phyloP scores from a whole-genome alignment of 1,284 basidiomycete species.

The Irpex lacteus region DNA sequence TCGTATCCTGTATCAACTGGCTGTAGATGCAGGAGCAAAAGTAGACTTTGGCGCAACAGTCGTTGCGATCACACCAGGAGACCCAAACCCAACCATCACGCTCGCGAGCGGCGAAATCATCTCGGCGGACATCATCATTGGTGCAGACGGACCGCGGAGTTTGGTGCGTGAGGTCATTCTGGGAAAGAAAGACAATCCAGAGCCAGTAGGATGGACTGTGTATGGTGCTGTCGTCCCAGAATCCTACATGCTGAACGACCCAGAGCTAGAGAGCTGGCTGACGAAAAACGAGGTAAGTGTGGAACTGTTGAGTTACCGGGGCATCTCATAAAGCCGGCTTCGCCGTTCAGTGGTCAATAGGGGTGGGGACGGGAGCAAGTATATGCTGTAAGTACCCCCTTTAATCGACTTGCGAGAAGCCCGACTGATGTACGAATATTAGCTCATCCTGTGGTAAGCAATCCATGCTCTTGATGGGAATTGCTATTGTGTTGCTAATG shows the following conservation, averaged over 20 bases:
- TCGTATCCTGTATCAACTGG: constrained; percentile 38
- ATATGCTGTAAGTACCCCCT: constrained; percentile 1
- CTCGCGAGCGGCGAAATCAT: constrained; percentile 30
- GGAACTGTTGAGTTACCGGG: neutral
- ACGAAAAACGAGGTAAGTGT: constrained; percentile 4
- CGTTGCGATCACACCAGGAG: constrained; percentile 7
- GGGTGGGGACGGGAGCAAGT: neutral
- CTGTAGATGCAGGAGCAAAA: constrained; percentile 35
- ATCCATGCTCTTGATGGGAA: neutral
- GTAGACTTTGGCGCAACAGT: constrained; percentile 38
- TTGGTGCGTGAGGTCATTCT: constrained; percentile 1
- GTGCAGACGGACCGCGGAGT: constrained; percentile 2
- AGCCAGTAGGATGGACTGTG: constrained; percentile 14
- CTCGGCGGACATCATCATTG: constrained; percentile 26
- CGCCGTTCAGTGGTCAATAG: constrained; percentile 4
- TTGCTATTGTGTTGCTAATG: neutral
- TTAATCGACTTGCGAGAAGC: neutral
- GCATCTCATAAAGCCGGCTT: neutral
- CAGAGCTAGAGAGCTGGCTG: neutral
- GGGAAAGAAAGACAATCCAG: neutral
- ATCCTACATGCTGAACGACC: constrained; percentile 1
- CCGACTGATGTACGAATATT: neutral
- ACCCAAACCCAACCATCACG: constrained; percentile 19
- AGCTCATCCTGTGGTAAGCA: constrained; percentile 15
- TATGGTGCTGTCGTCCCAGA: constrained; percentile 37